Evolutionary conservation across 345 rosid species (phyloP).

Genomic region (Bretschneidera sinensis): DNA sequence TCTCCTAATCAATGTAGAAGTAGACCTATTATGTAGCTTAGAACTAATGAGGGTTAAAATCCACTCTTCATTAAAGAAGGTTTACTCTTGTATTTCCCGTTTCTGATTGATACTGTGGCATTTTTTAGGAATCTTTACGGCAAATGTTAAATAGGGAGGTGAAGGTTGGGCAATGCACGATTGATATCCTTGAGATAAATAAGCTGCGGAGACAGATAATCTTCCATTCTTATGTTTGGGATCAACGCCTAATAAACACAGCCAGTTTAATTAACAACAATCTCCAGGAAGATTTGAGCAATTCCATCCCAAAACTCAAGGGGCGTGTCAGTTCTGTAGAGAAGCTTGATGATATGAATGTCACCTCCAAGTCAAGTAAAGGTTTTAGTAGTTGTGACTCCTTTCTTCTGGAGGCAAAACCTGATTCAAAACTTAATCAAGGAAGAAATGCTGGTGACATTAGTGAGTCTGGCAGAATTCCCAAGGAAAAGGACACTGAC

Average conservation of each 20-base stretch:
- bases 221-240: conserved; percentile 78
- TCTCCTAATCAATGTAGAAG: no score
- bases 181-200: conserved; percentile 84
- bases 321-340: conserved; percentile 41
- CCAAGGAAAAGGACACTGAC: conserved; percentile 30
- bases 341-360: conserved; percentile 42
- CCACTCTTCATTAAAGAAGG: neutral
- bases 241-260: conserved; percentile 62
- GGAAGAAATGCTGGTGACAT: conserved; percentile 19
- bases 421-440: conserved; percentile 29
- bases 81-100: neutral
- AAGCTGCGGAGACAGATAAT: conserved; percentile 70
- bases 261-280: conserved; percentile 42
- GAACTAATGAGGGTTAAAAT: neutral
- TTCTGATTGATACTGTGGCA: conserved; percentile 7
- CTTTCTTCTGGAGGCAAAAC: conserved; percentile 29
- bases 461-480: conserved; percentile 19
- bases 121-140: conserved; percentile 52
- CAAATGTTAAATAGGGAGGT: conserved; percentile 36
- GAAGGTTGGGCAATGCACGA: conserved; percentile 48
- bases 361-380: conserved; percentile 30
- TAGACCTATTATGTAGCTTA: no score
- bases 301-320: conserved; percentile 29
- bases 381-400: conserved; percentile 39
- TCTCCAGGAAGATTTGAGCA: conserved; percentile 33